phyloP scores from a whole-genome alignment of 345 rosid genomes.

The Linum trigynum region DNA sequence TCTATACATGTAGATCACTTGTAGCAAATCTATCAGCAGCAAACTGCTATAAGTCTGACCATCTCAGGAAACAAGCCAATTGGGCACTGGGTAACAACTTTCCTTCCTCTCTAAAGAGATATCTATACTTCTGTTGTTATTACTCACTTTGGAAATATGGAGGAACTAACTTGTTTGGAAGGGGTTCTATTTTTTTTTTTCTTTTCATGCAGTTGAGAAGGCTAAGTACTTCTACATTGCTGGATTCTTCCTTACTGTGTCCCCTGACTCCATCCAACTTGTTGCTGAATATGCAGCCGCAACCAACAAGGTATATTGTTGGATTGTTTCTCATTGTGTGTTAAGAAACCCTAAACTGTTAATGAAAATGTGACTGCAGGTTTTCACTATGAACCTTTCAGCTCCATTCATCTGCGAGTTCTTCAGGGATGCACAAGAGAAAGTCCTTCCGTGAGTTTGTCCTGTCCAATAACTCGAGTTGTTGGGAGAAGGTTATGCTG shows the following conservation, averaged over 20 bases:
- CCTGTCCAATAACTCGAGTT: too few relatives aligned
- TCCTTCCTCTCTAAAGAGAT: neutral
- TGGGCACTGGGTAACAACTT: slow-evolving; percentile 67
- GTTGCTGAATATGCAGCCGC: slow-evolving; percentile 93
- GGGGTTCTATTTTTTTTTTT: neutral
- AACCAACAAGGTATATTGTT: slow-evolving; percentile 58
- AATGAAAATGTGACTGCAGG: slow-evolving; percentile 24
- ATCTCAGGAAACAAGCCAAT: slow-evolving; percentile 79
- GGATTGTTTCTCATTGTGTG: slow-evolving; percentile 3
- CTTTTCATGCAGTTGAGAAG: slow-evolving; percentile 56
- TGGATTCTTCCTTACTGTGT: slow-evolving; percentile 93
- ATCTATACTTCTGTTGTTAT: neutral
- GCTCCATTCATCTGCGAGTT: slow-evolving; percentile 98
- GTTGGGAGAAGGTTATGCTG: too few relatives aligned
- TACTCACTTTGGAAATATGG: neutral
- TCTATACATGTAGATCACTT: slow-evolving; percentile 44
- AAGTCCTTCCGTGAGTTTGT: slow-evolving; percentile 66
- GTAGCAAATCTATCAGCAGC: slow-evolving; percentile 93
- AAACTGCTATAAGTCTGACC: slow-evolving; percentile 86
- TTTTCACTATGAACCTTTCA: slow-evolving; percentile 85
- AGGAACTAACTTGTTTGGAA: neutral
- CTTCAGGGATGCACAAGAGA: slow-evolving; percentile 79
- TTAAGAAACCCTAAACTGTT: too few relatives aligned
- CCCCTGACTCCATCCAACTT: slow-evolving; percentile 80
- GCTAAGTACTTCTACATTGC: slow-evolving; percentile 85